Percentiles rank a stretch among this genome's conserved stretches.
These are phyloP conservation scores for Russula earlei DNA, from an alignment of 768 basidiomycete species.

Conservation along the genomic window DNA sequence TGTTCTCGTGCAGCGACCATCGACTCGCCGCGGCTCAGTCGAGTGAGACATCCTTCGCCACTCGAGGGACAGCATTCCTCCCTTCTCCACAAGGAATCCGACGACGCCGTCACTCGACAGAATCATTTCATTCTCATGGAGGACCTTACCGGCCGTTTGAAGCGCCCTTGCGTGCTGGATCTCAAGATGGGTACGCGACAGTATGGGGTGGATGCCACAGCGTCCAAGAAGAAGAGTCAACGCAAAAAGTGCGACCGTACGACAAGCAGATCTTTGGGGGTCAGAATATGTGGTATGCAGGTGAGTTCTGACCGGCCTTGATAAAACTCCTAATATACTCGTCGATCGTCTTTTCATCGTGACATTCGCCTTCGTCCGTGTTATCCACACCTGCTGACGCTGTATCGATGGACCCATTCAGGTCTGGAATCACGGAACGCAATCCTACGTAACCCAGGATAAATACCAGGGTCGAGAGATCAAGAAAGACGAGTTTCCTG, in stretches of 20 bases:
- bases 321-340: neutral
- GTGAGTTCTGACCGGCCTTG: conserved; percentile 38
- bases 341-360: neutral
- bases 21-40: conserved; percentile 5
- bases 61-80: conserved; percentile 17
- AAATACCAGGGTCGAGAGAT: conserved; percentile 95
- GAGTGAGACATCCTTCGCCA: conserved; percentile 10
- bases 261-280: conserved; percentile 83
- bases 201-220: conserved; percentile 91
- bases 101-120: conserved; percentile 63
- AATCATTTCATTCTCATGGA: conserved; percentile 99
- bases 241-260: conserved; percentile 97
- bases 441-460: conserved; percentile 86
- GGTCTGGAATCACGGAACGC: conserved; percentile 87
- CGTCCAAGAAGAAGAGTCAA: conserved; percentile 94
- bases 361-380: neutral
- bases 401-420: conserved; percentile 26
- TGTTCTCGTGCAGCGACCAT: conserved; percentile 31
- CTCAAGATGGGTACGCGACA: conserved; percentile 99
- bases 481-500: conserved; percentile 73
- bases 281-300: conserved; percentile 98
- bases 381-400: neutral
- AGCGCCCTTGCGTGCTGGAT: conserved; percentile 90
- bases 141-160: conserved; percentile 88
- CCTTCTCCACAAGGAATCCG: conserved; percentile 30